Evolutionary conservation across 2,329 filamentous ascomycete genomes (phyloP).

Genomic region (Samsoniella hepiali): DNA sequence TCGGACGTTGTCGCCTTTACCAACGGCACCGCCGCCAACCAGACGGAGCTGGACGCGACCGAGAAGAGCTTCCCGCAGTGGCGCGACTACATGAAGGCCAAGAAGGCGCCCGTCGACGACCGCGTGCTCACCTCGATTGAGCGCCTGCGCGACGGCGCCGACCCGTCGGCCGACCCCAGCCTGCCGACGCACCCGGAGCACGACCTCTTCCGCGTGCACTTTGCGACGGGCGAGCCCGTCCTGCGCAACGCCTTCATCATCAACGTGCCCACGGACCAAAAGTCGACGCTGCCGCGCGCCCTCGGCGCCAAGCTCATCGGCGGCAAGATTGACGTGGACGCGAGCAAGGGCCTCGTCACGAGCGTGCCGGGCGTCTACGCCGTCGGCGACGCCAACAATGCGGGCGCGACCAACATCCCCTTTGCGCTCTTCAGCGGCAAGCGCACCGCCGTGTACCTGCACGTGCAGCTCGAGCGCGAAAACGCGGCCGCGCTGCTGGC

Average conservation of each 20-base stretch:
- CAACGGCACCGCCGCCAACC: constrained; percentile 54
- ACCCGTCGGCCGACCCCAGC: constrained; percentile 37
- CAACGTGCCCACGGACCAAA: constrained; percentile 46
- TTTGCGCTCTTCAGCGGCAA: constrained; percentile 61
- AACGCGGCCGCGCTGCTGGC: constrained; percentile 35
- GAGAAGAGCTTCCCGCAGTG: constrained; percentile 43
- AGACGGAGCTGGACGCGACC: constrained; percentile 37
- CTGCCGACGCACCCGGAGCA: constrained; percentile 45
- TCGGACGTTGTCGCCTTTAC: constrained; percentile 54
- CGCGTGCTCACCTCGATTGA: constrained; percentile 48
- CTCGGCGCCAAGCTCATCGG: constrained; percentile 46
- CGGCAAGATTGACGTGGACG: constrained; percentile 43
- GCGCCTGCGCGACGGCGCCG: constrained; percentile 41
- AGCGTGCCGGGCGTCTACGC: constrained; percentile 55
- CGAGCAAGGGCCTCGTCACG: constrained; percentile 43
- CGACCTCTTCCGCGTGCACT: constrained; percentile 54
- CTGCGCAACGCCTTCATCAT: constrained; percentile 51
- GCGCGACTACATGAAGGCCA: constrained; percentile 45
- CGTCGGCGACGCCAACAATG: constrained; percentile 58
- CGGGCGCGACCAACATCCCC: constrained; percentile 58
- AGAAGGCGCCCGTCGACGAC: constrained; percentile 55
- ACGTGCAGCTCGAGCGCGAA: constrained; percentile 46
- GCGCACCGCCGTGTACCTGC: constrained; percentile 53
- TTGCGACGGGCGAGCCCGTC: constrained; percentile 43
- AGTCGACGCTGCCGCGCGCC: constrained; percentile 43